Conservation (phyloP, 2,329 filamentous ascomycete genomes). For the Botryosphaeria dothidea region DNA sequence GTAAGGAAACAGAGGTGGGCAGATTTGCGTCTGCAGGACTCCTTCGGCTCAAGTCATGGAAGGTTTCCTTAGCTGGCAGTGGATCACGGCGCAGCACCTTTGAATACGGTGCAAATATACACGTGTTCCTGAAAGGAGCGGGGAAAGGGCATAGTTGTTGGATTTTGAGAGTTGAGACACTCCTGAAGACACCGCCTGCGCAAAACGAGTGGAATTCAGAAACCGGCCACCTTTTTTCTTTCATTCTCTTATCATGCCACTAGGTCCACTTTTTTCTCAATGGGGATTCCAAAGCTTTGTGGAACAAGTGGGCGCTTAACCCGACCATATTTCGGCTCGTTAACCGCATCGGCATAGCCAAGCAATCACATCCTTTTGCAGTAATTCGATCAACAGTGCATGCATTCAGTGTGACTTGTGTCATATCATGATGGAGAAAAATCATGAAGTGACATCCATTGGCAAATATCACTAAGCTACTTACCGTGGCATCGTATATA, state of each 20-base stretch:
- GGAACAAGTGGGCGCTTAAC: not conserved
- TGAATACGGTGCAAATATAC: no score
- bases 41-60: no score
- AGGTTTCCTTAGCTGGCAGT: no score
- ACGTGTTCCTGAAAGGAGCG: no score
- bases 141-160: no score
- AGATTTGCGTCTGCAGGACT: no score
- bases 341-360: not conserved
- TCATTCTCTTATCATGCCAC: not conserved
- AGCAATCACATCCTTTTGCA: not conserved
- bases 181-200: no score
- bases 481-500: not conserved
- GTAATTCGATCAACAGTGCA: not conserved
- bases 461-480: not conserved
- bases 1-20: no score
- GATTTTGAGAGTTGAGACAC: no score
- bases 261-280: not conserved
- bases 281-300: not conserved
- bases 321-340: not conserved
- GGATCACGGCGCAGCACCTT: no score
- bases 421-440: not conserved
- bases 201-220: no score
- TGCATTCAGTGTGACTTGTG: not conserved
- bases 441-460: not conserved
- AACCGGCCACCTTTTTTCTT: no score